Evolutionary conservation across 148 eudicot genomes (phyloP).

Genomic region (Arbutus unedo): DNA sequence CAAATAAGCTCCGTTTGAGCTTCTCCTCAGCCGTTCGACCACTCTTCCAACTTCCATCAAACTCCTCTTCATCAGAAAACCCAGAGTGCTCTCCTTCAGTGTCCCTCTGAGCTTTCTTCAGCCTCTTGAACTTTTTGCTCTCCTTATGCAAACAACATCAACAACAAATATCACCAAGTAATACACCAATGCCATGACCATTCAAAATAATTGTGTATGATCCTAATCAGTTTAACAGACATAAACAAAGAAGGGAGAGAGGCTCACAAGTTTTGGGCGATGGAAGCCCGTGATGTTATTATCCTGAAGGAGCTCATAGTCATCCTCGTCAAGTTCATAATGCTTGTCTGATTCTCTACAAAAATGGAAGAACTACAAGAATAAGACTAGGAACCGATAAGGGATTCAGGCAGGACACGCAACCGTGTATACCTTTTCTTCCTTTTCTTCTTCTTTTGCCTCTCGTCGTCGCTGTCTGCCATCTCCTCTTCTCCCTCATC

Average conservation of each 20-base stretch:
- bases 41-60: conserved; percentile 48
- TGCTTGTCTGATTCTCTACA: conserved; percentile 64
- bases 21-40: conserved; percentile 66
- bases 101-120: conserved; percentile 79
- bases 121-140: conserved; percentile 74
- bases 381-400: neutral
- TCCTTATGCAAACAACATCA: conserved; percentile 37
- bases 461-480: conserved; percentile 61
- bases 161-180: neutral
- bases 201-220: neutral
- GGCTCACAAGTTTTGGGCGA: conserved; percentile 50
- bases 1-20: conserved; percentile 64
- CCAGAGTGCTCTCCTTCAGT: conserved; percentile 57
- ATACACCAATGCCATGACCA: neutral
- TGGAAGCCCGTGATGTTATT: conserved; percentile 56
- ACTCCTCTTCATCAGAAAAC: conserved; percentile 68
- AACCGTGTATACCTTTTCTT: conserved; percentile 57
- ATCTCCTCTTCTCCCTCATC: conserved; percentile 57
- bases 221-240: neutral
- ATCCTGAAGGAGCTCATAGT: conserved; percentile 77
- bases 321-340: conserved; percentile 85
- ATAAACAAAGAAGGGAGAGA: neutral
- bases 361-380: neutral
- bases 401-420: neutral
- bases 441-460: conserved; percentile 70